phyloP scores from a whole-genome alignment of 139 green algal genomes.

The Eudorina sp. region DNA sequence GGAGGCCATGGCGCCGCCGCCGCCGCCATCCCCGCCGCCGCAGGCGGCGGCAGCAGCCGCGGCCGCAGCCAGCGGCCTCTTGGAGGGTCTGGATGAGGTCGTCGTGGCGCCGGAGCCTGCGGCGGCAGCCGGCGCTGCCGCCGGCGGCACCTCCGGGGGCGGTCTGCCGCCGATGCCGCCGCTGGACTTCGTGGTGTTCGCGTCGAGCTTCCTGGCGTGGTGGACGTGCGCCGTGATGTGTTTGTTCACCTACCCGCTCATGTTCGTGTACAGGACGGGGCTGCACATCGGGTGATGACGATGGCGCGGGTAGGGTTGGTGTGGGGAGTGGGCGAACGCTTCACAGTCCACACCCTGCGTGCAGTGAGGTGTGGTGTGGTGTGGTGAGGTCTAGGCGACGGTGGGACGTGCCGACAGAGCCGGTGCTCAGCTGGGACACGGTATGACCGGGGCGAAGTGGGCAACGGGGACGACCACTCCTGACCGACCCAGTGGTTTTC shows the following conservation, averaged over 20 bases:
- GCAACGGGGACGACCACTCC: no score
- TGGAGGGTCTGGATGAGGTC: background rate
- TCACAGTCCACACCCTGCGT: no score
- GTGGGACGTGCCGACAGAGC: no score
- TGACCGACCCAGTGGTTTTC: no score
- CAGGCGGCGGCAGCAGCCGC: background rate
- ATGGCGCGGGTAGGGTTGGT: background rate
- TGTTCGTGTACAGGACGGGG: slow-evolving; percentile 15
- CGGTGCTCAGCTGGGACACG: no score
- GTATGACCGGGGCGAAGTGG: no score
- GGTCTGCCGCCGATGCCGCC: slow-evolving; percentile 15
- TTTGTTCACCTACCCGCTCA: background rate
- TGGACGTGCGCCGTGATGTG: background rate
- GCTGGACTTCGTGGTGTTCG: background rate
- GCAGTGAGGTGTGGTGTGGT: no score
- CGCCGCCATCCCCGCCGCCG: background rate
- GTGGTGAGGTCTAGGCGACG: no score
- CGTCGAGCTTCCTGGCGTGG: background rate
- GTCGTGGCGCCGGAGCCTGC: background rate
- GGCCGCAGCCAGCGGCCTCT: background rate
- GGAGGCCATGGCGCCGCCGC: background rate
- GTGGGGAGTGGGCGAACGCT: background rate
- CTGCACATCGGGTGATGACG: slow-evolving; percentile 11
- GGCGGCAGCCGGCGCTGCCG: background rate
- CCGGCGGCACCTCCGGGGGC: background rate